These are phyloP conservation scores for Orbilia quercus DNA, from an alignment of 2,329 filamentous ascomycete species.

Conservation along the genomic window DNA sequence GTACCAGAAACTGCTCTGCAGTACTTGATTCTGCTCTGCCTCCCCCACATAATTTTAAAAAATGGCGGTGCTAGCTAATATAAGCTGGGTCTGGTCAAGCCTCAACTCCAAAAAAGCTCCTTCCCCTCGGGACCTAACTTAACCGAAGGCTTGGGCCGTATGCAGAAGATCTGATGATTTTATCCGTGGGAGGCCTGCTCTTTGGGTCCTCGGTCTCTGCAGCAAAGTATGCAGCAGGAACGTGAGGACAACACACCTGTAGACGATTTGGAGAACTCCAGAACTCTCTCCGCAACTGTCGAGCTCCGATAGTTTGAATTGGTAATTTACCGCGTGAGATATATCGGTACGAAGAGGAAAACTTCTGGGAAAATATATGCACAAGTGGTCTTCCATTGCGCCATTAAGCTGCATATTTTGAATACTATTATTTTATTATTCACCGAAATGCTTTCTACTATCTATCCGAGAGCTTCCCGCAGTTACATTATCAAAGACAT, in stretches of 20 bases:
- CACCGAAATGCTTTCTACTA: slow-evolving; percentile 24
- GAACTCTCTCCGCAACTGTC: slow-evolving; percentile 40
- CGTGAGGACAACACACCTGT: slow-evolving; percentile 45
- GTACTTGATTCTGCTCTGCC: slow-evolving; percentile 39
- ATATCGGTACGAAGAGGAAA: no score
- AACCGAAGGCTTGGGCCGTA: slow-evolving; percentile 53
- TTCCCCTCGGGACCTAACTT: slow-evolving; percentile 43
- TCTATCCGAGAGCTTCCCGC: slow-evolving; percentile 50
- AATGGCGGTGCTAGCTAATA: slow-evolving; percentile 55
- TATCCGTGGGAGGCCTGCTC: slow-evolving; percentile 42
- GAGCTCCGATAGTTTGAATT: slow-evolving; percentile 54
- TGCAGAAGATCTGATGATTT: slow-evolving; percentile 39
- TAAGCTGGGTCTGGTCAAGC: slow-evolving; percentile 53
- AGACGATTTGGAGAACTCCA: slow-evolving; percentile 47
- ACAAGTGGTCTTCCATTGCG: slow-evolving; percentile 15
- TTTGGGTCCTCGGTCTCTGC: slow-evolving; percentile 19
- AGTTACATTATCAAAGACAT: slow-evolving; percentile 41
- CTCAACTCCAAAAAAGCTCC: slow-evolving; percentile 41
- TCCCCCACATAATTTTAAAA: slow-evolving; percentile 56
- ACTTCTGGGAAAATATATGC: not conserved
- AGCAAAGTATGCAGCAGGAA: slow-evolving; percentile 30
- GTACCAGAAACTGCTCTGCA: slow-evolving; percentile 14
- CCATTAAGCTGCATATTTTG: slow-evolving; percentile 13
- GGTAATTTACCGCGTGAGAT: no score
- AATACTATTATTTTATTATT: slow-evolving; percentile 35